Evolutionary conservation across 2,329 filamentous ascomycete genomes (phyloP).

Genomic region (Colletotrichum lindemuthianum): DNA sequence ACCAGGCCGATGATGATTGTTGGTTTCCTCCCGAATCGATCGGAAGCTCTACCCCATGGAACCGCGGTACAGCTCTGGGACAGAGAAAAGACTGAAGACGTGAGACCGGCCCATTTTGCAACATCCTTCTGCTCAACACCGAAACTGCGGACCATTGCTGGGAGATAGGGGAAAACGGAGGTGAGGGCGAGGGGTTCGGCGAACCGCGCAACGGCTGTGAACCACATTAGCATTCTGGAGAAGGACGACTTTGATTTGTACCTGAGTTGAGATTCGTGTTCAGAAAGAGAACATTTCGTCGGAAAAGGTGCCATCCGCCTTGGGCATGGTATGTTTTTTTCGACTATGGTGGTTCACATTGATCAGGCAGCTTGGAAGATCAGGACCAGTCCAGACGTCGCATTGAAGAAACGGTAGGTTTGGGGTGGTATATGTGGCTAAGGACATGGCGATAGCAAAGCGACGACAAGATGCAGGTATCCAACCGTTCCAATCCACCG

Average conservation of each 20-base stretch:
- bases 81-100: conserved; percentile 77
- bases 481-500: conserved; percentile 1
- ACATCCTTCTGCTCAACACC: conserved; percentile 76
- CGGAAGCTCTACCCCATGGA: conserved; percentile 80
- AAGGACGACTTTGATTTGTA: background rate
- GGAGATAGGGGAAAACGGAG: conserved; percentile 75
- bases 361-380: conserved; percentile 35
- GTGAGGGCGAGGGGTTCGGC: conserved; percentile 80
- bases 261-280: conserved; percentile 1
- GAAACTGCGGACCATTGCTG: conserved; percentile 86
- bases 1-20: conserved; percentile 78
- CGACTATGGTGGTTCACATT: conserved; percentile 27
- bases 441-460: conserved; percentile 15
- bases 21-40: conserved; percentile 83
- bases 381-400: conserved; percentile 26
- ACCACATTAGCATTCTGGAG: conserved; percentile 11
- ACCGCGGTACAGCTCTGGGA: conserved; percentile 78
- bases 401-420: conserved; percentile 22
- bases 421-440: conserved; percentile 25
- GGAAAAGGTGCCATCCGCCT: conserved; percentile 14
- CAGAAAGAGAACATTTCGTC: background rate
- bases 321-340: conserved; percentile 9
- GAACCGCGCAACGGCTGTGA: conserved; percentile 77
- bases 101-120: conserved; percentile 83
- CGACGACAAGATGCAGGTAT: conserved; percentile 13